Percentiles rank a stretch among this genome's conserved stretches.
Evolutionary conservation across 345 rosid species (phyloP).

Genomic region (rapeseed (Brassica napus)): Da-Ae NC_063447.1:41641001-41641500

Average conservation of each 20-base stretch:
- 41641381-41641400: neutral
- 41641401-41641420: neutral
- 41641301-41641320: neutral
- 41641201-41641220: neutral
- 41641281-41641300: neutral
- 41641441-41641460: neutral
- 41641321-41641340: neutral
- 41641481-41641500: neutral
- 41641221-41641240: neutral
- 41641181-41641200: neutral
- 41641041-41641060: neutral
- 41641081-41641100: neutral
- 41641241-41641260: neutral
- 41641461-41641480: neutral
- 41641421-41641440: neutral
- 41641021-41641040: neutral
- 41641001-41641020: neutral
- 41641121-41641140: neutral
- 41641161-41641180: neutral
- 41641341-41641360: neutral
- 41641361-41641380: neutral
- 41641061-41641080: neutral
- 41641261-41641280: neutral
- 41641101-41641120: neutral
- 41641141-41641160: neutral